Evolutionary conservation across 768 basidiomycete species (phyloP), one percentile per base, ranked within the genome.

Genomic region (Kwoniella heveanensis): DNA sequence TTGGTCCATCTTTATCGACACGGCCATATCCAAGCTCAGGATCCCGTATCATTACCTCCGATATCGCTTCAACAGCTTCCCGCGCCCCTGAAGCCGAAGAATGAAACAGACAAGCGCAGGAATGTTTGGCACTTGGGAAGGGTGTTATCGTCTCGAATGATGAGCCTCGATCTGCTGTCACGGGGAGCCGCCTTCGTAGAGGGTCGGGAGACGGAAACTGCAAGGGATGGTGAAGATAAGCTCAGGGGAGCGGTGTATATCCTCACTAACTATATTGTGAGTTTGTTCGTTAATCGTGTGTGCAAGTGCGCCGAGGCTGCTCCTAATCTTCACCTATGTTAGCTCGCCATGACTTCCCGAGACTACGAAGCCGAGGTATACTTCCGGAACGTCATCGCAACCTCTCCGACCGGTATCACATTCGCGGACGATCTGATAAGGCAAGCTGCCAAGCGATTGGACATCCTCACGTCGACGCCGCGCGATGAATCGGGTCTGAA

Each of bases 1-100:
- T 50, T 72, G 0, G 55, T 77, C 7, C 60, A 57, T 17, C 62
- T 77, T 1, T 70, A 74, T 49, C 61, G 70, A 1, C 66, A 77
- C 39, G 72, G 75, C 6, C 72, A 73, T 25, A 74, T 77, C 15
- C 75, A 77, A 60, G 30, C 62, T 1, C 57, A 55, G 21, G 75
- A 77, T 59, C 75, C 72, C 4, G 66, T 71, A 2, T 60, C 59
- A 22, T 57, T 74, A 7, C 74, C 74, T n/a, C 71, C 74, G 13
- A 72, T 76, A 30, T 24, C 65, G 21, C 49, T 68, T 5, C 54
- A 63, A 8, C 53, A 69, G 21, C 66, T 76, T 0, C 74, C 74
- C 1, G 7, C 30, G 1, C 24, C 60, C 8, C 54, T 76, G 8
- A 57, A 52, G n/a, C 67, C 69, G 10, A 50, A 54, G 21, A 71